Evolutionary conservation across 306 rosid genomes (phyloP).

Genomic region (Phaseolus lunatus): DNA sequence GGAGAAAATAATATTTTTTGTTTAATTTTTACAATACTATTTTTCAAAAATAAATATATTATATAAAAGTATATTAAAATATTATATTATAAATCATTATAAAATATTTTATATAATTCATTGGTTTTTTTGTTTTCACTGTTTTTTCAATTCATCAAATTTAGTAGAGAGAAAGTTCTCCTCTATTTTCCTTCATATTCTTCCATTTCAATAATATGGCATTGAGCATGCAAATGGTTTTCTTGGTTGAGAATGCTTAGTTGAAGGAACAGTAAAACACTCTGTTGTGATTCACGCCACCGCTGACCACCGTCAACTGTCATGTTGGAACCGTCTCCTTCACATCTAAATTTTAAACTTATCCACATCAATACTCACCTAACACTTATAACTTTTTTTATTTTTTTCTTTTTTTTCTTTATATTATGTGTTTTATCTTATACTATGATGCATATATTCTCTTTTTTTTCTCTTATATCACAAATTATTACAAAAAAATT

Average conservation of each 20-base stretch:
- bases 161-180: too few species aligned
- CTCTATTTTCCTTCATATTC: too few species aligned
- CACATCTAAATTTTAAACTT: background rate
- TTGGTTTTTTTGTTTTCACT: too few species aligned
- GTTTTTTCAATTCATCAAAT: too few species aligned
- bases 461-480: background rate
- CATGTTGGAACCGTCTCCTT: background rate
- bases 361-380: background rate
- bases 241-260: background rate
- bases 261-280: background rate
- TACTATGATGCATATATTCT: background rate
- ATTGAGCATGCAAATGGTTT: background rate
- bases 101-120: too few species aligned
- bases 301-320: background rate
- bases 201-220: too few species aligned
- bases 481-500: too few species aligned
- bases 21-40: too few species aligned
- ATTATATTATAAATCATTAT: too few species aligned
- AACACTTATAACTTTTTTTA: background rate
- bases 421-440: background rate
- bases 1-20: too few species aligned
- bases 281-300: background rate
- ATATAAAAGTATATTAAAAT: too few species aligned
- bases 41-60: too few species aligned
- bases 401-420: background rate